Evolutionary conservation across 139 green algal genomes (phyloP), one percentile per base, ranked within the genome.

Genomic region (Micractinium conductrix): DNA sequence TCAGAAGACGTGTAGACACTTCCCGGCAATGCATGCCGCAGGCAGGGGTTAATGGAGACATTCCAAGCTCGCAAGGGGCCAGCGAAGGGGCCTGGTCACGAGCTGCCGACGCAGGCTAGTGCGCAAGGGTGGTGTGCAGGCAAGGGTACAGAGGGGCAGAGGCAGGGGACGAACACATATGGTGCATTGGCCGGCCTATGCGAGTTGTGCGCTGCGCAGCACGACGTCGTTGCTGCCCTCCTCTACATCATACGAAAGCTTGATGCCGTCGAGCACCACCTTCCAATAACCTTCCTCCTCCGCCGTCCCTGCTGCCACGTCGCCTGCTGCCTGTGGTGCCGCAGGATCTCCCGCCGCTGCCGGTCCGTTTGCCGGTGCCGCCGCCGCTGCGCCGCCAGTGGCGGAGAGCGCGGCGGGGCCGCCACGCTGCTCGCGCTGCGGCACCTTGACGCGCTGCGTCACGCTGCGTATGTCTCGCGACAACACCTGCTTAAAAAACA

Each of bases 391-490:
- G 44, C n/a, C 44, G 44, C 42, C 44, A 12, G 26, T 33, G 17
- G n/a, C 24, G 30, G 43, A 28, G 22, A 85, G 48, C 24, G 79
- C 40, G 22, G 79, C 69, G 42, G 55, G 55, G 30, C 43, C 72
- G 28, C 67, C 87, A n/a, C 88, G 74, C 53, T 78, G 45, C 14
- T 58, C 73, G 28, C 74, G 78, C 24, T 28, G 45, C 14, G 89
- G 79, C 42, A 93, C 85, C 42, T 89, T 85, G 9, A 87, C 67
- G 35, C 93, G 88, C 79, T 96, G 90, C 50, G 94, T 89, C 58
- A 95, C 80, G 2, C 89, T 93, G 44, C 94, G 90, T 40, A 97
- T 96, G 87, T 97, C 94, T 0, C 94, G 73, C 0, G 86, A 87
- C 12, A 97, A 80, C 17, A 93, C 93, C 91, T 96, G 83, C 28